These are phyloP conservation scores for Daldinia eschscholtzii DNA, from an alignment of 2,329 filamentous ascomycete species.

Conservation along the genomic window DNA sequence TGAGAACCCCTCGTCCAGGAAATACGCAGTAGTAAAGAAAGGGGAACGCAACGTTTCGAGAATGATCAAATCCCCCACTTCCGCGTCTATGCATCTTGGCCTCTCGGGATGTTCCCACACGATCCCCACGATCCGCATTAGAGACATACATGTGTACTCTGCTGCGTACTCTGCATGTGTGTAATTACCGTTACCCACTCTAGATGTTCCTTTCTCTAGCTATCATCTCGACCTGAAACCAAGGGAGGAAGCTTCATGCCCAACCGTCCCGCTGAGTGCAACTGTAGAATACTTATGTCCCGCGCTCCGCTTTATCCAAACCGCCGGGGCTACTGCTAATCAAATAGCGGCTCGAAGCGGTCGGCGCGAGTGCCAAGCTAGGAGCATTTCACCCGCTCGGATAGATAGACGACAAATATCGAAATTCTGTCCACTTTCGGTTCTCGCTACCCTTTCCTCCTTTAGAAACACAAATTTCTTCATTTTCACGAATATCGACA, in stretches of 20 bases:
- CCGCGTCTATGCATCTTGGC: slow-evolving; percentile 12
- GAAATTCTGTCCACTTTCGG: slow-evolving; percentile 11
- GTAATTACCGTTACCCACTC: slow-evolving; percentile 25
- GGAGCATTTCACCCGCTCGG: slow-evolving; percentile 21
- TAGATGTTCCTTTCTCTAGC: slow-evolving; percentile 10
- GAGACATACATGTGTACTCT: slow-evolving; percentile 27
- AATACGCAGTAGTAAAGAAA: slow-evolving; percentile 8
- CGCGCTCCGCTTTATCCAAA: slow-evolving; percentile 22
- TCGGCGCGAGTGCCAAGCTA: slow-evolving; percentile 30
- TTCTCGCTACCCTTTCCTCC: slow-evolving; percentile 1
- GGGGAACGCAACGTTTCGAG: slow-evolving; percentile 21
- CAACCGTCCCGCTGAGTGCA: slow-evolving; percentile 29
- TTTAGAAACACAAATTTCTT: slow-evolving; percentile 11
- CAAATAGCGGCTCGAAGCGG: slow-evolving; percentile 23
- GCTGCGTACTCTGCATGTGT: slow-evolving; percentile 27
- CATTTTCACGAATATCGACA: slow-evolving; percentile 4
- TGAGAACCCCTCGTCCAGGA: slow-evolving; percentile 13
- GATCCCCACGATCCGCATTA: slow-evolving; percentile 36
- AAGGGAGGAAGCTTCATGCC: slow-evolving; percentile 27
- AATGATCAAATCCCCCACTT: slow-evolving; percentile 35
- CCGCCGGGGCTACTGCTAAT: slow-evolving; percentile 28
- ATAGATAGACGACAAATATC: slow-evolving; percentile 20
- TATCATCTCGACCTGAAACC: slow-evolving; percentile 27
- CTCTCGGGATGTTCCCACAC: slow-evolving; percentile 33
- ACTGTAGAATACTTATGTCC: slow-evolving; percentile 22